These are phyloP conservation scores for Ogataea saltuana DNA, from an alignment of 805 yeast genomes.

Conservation along the genomic window DNA sequence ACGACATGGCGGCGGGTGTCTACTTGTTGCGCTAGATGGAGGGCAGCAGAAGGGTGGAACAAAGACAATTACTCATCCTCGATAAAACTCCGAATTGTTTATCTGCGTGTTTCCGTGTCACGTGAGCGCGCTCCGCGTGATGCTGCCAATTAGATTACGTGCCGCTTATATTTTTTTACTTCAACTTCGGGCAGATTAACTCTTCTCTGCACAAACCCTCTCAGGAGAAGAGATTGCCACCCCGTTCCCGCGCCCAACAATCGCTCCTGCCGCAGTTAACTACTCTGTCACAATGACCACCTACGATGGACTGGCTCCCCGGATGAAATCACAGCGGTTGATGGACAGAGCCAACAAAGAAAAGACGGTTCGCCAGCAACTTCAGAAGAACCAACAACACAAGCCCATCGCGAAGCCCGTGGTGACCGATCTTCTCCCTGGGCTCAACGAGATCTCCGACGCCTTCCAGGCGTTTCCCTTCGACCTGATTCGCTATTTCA, in stretches of 20 bases:
- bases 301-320: conserved; percentile 28
- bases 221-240: too few species aligned
- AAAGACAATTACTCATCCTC: too few species aligned
- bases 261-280: too few species aligned
- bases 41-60: too few species aligned
- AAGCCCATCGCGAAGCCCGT: conserved; percentile 27
- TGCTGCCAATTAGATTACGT: too few species aligned
- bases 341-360: conserved; percentile 26
- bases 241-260: too few species aligned
- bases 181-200: too few species aligned
- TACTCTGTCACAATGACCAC: conserved; percentile 21
- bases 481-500: conserved; percentile 81
- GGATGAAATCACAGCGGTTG: conserved; percentile 31
- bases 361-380: conserved; percentile 12
- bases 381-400: conserved; percentile 13
- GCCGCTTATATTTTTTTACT: too few species aligned
- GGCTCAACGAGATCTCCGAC: conserved; percentile 88
- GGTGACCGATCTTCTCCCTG: conserved; percentile 60
- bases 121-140: too few species aligned
- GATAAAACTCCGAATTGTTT: too few species aligned
- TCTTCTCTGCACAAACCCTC: too few species aligned
- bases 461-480: conserved; percentile 87
- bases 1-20: conserved; percentile 2
- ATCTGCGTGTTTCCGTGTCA: too few species aligned
- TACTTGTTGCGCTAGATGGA: background rate